A percentile compares a stretch with the other conserved stretches of the same genome.
phyloP scores from a whole-genome alignment of 768 basidiomycete species.

The Pilatotrama ljubarskyi region DNA sequence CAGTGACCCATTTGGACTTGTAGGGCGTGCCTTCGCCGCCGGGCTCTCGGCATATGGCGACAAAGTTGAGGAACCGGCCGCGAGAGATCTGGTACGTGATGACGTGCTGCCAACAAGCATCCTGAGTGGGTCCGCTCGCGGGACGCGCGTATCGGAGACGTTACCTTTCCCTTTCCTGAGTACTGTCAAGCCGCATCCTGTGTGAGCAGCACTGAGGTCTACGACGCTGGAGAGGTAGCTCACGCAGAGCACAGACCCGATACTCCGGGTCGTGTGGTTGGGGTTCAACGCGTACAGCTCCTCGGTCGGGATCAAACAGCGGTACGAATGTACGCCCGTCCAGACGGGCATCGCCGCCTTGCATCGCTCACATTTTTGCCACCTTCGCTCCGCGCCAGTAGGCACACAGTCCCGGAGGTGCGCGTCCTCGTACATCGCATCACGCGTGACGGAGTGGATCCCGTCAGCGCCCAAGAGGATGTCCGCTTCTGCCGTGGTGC shows the following conservation, averaged over 20 bases:
- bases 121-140: background rate
- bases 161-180: conserved; percentile 7
- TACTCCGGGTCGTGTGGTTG: conserved; percentile 1
- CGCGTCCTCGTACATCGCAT: conserved; percentile 11
- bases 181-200: background rate
- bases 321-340: conserved; percentile 25
- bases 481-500: conserved; percentile 21
- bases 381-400: no score
- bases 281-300: conserved; percentile 11
- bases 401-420: background rate
- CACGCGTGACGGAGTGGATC: conserved; percentile 21
- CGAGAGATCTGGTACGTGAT: conserved; percentile 24
- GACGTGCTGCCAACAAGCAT: conserved; percentile 2
- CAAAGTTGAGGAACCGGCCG: conserved; percentile 21
- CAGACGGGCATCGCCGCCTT: conserved; percentile 17
- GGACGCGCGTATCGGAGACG: background rate
- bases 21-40: conserved; percentile 19
- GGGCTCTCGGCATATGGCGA: conserved; percentile 12
- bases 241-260: conserved; percentile 8
- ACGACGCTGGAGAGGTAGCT: background rate
- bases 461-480: conserved; percentile 28
- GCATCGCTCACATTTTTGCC: conserved; percentile 3
- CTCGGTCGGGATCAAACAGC: conserved; percentile 23
- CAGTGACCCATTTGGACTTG: conserved; percentile 20
- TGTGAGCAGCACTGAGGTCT: background rate